Conservation (phyloP, 73 alveolate genomes). For the Diophrys appendiculata region DNA sequence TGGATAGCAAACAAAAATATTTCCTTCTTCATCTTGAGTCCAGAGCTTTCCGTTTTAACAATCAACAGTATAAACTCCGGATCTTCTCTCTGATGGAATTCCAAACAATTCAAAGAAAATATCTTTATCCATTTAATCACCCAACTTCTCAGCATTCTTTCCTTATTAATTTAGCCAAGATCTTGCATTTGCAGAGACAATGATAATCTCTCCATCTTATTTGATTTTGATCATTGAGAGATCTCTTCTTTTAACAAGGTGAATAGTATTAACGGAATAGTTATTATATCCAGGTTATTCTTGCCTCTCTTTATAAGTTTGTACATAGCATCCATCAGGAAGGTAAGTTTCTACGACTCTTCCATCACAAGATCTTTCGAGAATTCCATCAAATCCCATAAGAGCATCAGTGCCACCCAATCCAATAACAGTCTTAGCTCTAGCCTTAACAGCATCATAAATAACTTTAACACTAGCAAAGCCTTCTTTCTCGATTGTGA, state of each 20-base stretch:
- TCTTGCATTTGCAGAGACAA: constrained; percentile 82
- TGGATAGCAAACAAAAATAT: constrained; percentile 76
- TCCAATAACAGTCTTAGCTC: constrained; percentile 90
- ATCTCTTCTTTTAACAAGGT: constrained; percentile 72
- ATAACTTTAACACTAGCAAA: constrained; percentile 76
- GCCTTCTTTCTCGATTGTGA: constrained; percentile 72
- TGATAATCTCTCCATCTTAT: constrained; percentile 91
- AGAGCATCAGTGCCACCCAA: constrained; percentile 92
- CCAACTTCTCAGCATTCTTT: constrained; percentile 65
- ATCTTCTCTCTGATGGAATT: constrained; percentile 80
- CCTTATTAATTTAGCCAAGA: constrained; percentile 75
- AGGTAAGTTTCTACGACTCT: constrained; percentile 71
- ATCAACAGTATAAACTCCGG: constrained; percentile 87
- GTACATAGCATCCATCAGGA: constrained; percentile 80
- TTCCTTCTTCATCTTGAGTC: constrained; percentile 92
- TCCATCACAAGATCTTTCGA: constrained; percentile 91
- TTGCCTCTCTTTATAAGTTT: constrained; percentile 80
- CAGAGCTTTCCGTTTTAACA: constrained; percentile 77
- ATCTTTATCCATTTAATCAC: constrained; percentile 81
- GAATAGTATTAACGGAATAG: constrained; percentile 72
- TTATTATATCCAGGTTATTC: constrained; percentile 82
- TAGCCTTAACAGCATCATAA: constrained; percentile 85
- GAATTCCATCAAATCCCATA: constrained; percentile 85
- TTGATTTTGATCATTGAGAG: constrained; percentile 77
- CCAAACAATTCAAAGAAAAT: constrained; percentile 88